Conservation (phyloP, 208 protist genomes). For the Trypanosoma lewisi region DNA sequence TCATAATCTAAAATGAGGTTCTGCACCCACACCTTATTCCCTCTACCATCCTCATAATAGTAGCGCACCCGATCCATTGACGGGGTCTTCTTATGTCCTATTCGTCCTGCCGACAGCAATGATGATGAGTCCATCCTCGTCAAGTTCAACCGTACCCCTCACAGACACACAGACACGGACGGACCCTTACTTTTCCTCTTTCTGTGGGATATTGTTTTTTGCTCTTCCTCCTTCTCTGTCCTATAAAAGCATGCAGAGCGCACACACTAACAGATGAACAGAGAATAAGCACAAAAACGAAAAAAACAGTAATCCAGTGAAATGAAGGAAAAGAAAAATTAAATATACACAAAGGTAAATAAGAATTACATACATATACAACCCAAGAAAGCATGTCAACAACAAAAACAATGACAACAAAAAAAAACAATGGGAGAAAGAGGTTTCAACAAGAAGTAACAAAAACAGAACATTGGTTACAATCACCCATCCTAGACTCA, state of each 20-base stretch:
- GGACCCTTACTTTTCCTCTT: too few species aligned
- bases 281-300: background rate
- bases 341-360: background rate
- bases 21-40: slow-evolving; percentile 30
- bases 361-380: background rate
- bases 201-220: background rate
- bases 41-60: slow-evolving; percentile 28
- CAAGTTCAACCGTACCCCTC: background rate
- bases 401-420: slow-evolving; percentile 6
- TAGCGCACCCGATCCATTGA: slow-evolving; percentile 1
- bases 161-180: too few species aligned
- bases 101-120: background rate
- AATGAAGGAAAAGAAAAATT: background rate
- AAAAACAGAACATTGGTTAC: slow-evolving; percentile 2
- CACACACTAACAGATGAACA: background rate
- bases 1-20: slow-evolving; percentile 25
- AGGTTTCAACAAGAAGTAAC: background rate
- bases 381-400: background rate
- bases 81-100: background rate
- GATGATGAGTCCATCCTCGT: background rate
- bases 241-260: background rate
- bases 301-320: background rate
- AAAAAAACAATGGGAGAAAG: slow-evolving; percentile 21
- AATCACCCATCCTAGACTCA: background rate
- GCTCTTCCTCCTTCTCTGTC: background rate